A percentile compares a stretch with the other conserved stretches of the same genome.
Evolutionary conservation across 768 basidiomycete genomes (phyloP).

Genomic region (Naganishia friedmannii): DNA sequence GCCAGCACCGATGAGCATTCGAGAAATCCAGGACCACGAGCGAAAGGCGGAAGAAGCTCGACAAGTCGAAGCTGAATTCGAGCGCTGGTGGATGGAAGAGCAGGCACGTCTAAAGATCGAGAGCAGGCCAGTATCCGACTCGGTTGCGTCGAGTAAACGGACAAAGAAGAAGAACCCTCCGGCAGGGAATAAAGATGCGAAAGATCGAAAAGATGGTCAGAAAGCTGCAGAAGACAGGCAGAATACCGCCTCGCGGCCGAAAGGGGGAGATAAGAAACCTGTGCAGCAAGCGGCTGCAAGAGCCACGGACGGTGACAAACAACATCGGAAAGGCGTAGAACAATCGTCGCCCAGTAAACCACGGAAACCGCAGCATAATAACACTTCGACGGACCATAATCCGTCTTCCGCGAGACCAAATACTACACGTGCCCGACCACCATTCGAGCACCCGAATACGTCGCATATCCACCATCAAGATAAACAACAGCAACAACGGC

Average conservation of each 20-base stretch:
- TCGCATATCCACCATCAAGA: neutral
- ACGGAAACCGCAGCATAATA: neutral
- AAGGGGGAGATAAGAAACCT: conserved; percentile 12
- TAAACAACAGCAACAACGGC: neutral
- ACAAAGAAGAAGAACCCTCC: conserved; percentile 9
- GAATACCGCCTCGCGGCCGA: neutral
- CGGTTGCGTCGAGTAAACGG: neutral
- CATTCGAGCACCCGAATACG: neutral
- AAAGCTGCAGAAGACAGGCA: conserved; percentile 6
- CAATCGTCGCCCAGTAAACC: neutral
- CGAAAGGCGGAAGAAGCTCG: conserved; percentile 38
- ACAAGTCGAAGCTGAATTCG: conserved; percentile 68
- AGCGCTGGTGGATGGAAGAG: conserved; percentile 85
- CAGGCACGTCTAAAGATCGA: conserved; percentile 41
- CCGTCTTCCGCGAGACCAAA: conserved; percentile 2
- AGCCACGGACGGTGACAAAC: neutral
- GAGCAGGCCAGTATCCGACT: neutral
- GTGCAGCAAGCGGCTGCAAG: neutral
- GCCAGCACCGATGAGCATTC: conserved; percentile 64
- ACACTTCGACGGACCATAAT: neutral
- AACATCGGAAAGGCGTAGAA: neutral
- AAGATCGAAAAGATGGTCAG: conserved; percentile 7
- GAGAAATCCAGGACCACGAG: conserved; percentile 85
- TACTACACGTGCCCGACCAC: neutral
- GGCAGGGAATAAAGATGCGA: conserved; percentile 2